Base-by-base conservation (phyloP, 768 basidiomycete species). In the Boletus huronensis region DNA sequence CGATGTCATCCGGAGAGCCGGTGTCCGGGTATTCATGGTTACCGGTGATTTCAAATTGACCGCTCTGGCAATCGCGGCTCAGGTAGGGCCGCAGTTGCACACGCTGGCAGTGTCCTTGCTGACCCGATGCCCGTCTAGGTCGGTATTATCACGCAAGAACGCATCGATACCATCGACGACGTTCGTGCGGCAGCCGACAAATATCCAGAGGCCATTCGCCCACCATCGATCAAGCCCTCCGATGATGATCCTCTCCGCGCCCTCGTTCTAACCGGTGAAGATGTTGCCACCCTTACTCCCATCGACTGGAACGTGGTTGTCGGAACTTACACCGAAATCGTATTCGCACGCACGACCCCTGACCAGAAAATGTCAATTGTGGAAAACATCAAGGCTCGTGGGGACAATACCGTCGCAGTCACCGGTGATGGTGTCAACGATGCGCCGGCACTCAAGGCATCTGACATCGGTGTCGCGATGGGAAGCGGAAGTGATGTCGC, bases 341-440 rank as follows among this genome's bases (percentile, higher is more conserved):
- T 79, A 1, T 82, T 83, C 43, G 79, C 81, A 0, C 71, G 82
- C 16, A 82, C 79, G 2, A 79, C 78, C 0, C 81, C 82, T 3
- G 78, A 82, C 58, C 81, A 82, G 64, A 83, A 83, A 60, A 71
- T 84, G 58, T 68, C 74, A 14, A 84, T 84, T 54, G 81, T 84
- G 17, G 77, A 78, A 54, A 75, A 78, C 29, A 72, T 82, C 58
- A 80, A 82, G 49, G 61, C 67, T 5, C 69, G 79, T 1, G 78
- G 75, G 5, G 73, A 73, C 64, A 76, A 77, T 52, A 75, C 77
- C 5, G 80, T 82, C 9, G 81, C 80, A 2, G 81, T 77, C 1
- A 76, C 77, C 0, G 83, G 83, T 2, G 83, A 85, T 57, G 84
- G 84, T 39, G 78, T 80, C 23, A 81, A 81, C 50, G 80, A 81